A percentile compares a stretch with the other conserved stretches of the same genome.
These are phyloP conservation scores for Begonia peltatifolia DNA, from an alignment of 306 rosid genomes.

Conservation along the genomic window DNA sequence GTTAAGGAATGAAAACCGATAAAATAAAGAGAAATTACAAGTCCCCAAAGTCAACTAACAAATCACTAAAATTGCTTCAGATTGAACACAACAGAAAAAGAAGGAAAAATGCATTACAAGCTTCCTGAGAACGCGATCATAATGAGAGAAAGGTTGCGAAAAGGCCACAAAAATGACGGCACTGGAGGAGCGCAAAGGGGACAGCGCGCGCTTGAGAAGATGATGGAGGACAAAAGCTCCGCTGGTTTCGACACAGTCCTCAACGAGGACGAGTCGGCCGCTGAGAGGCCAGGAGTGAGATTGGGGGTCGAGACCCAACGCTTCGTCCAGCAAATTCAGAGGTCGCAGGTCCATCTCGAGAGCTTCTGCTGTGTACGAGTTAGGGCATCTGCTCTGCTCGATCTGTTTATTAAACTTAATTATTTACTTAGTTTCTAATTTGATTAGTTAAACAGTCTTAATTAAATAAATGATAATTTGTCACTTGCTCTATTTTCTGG, in stretches of 20 bases:
- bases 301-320: constrained; percentile 29
- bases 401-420: no score
- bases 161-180: constrained; percentile 61
- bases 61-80: background rate
- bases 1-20: background rate
- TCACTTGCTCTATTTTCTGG: no score
- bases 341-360: constrained; percentile 26
- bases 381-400: background rate
- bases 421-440: no score
- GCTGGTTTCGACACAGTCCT: constrained; percentile 71
- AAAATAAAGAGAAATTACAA: background rate
- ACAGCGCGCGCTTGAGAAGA: constrained; percentile 52
- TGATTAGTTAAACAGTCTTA: no score
- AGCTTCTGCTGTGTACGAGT: background rate
- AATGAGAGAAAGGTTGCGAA: constrained; percentile 60
- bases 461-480: no score
- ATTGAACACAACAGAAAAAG: background rate
- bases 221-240: constrained; percentile 83
- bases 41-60: background rate
- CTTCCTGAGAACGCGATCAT: constrained; percentile 71
- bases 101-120: constrained; percentile 27
- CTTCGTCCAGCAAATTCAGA: constrained; percentile 48
- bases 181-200: constrained; percentile 27
- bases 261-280: constrained; percentile 44
- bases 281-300: constrained; percentile 18